Conservation (phyloP, 352 stramenopile genomes). For the Globisporangium emineosum region DNA sequence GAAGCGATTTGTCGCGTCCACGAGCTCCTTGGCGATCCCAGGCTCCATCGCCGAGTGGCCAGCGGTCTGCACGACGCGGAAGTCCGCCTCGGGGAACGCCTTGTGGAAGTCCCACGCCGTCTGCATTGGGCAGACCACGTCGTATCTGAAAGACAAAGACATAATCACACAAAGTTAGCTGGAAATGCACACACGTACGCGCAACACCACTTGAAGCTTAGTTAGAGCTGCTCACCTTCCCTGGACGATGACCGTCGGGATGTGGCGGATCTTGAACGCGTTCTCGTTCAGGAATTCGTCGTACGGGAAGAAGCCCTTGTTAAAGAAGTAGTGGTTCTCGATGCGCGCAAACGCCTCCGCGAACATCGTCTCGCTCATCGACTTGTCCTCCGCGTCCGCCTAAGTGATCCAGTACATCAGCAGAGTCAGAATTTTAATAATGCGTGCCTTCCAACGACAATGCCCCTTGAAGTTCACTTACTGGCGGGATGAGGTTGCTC, state of each 20-base stretch:
- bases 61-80: constrained; percentile 69
- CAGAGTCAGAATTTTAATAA: neutral
- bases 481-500: constrained; percentile 75
- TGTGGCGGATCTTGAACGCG: constrained; percentile 88
- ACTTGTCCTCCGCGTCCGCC: constrained; percentile 67
- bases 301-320: constrained; percentile 88
- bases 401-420: constrained; percentile 6
- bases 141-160: constrained; percentile 45
- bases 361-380: constrained; percentile 79
- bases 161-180: neutral
- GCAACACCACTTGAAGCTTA: neutral
- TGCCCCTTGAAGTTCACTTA: constrained; percentile 1
- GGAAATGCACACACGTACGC: neutral
- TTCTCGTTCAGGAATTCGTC: constrained; percentile 89
- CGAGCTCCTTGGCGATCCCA: constrained; percentile 67
- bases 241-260: constrained; percentile 91
- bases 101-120: constrained; percentile 88
- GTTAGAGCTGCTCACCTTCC: constrained; percentile 45
- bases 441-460: neutral
- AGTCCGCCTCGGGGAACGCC: constrained; percentile 61
- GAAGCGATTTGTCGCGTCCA: constrained; percentile 73
- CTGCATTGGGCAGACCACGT: constrained; percentile 87
- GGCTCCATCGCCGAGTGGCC: constrained; percentile 77
- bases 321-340: constrained; percentile 92
- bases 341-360: constrained; percentile 90